Percentiles rank a stretch among this genome's conserved stretches.
Conservation (phyloP, 2,329 filamentous ascomycete species). For the Lecanoromycetidae sp. region DNA sequence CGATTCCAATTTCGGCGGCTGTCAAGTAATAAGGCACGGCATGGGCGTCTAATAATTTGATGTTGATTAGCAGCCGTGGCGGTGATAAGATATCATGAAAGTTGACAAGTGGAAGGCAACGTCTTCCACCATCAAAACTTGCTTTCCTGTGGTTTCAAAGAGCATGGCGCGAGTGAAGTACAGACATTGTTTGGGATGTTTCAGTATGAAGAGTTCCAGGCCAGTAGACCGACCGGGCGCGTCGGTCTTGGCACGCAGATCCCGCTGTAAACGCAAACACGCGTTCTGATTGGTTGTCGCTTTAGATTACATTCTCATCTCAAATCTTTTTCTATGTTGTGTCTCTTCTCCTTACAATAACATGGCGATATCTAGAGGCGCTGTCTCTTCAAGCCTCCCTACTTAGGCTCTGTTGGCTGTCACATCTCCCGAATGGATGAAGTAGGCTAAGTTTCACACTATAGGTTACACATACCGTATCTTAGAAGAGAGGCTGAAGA, state of each 20-base stretch:
- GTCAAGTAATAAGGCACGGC: too few relatives aligned
- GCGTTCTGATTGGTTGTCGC: not conserved
- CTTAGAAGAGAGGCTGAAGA: not conserved
- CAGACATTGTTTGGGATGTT: not conserved
- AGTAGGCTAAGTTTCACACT: too few relatives aligned
- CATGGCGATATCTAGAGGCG: too few relatives aligned
- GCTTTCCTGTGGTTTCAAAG: not conserved
- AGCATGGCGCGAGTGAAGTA: not conserved
- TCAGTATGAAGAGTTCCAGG: not conserved
- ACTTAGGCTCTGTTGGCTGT: not conserved
- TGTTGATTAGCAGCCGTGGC: too few relatives aligned
- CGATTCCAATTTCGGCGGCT: too few relatives aligned
- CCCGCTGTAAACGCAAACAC: not conserved
- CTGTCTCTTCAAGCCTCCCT: not conserved
- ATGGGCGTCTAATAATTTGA: too few relatives aligned
- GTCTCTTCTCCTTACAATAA: too few relatives aligned
- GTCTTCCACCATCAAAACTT: too few relatives aligned
- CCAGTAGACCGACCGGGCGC: not conserved
- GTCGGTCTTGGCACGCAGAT: not conserved
- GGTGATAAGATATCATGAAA: too few relatives aligned
- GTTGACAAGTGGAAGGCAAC: too few relatives aligned
- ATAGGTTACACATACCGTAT: not conserved
- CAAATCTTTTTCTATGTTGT: not conserved
- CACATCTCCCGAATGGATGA: not conserved
- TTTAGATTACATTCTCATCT: not conserved